Conservation (phyloP, 2,329 filamentous ascomycete genomes). For the Penicillium sp. region DNA sequence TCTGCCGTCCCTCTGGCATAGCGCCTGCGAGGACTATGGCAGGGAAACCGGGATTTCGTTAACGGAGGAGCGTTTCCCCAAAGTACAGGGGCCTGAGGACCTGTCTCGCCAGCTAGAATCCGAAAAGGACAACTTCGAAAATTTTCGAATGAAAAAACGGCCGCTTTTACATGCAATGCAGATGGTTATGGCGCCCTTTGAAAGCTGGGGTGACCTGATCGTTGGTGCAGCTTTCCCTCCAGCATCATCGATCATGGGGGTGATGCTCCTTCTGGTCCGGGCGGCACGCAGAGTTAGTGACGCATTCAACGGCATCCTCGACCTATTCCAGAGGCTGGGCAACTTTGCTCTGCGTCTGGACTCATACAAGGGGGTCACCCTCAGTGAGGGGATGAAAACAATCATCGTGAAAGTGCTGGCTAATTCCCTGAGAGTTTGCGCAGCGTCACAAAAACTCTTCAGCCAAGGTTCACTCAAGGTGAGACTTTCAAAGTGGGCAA, state of each 20-base stretch:
- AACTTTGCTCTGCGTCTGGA: background rate
- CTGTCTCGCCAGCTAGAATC: background rate
- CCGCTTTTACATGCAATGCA: background rate
- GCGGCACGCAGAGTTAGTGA: background rate
- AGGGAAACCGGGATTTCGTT: no score
- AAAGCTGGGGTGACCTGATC: background rate
- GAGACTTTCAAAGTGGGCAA: background rate
- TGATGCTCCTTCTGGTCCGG: background rate
- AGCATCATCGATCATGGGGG: background rate
- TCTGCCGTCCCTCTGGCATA: no score
- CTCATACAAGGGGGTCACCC: background rate
- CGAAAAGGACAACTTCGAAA: background rate
- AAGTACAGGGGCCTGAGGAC: background rate
- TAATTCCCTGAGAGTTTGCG: background rate
- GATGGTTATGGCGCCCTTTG: background rate
- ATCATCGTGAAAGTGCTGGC: background rate
- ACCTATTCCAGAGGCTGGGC: background rate
- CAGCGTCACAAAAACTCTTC: background rate
- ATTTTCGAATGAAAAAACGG: background rate
- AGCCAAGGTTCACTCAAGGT: background rate
- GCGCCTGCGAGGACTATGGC: no score
- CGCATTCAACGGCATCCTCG: background rate
- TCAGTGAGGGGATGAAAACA: background rate
- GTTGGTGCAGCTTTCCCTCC: background rate
- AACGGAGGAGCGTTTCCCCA: background rate